A percentile compares a stretch with the other conserved stretches of the same genome.
These are phyloP conservation scores for Ophiocordyceps robertsii DNA, from an alignment of 2,329 filamentous ascomycete species.

Conservation along the genomic window DNA sequence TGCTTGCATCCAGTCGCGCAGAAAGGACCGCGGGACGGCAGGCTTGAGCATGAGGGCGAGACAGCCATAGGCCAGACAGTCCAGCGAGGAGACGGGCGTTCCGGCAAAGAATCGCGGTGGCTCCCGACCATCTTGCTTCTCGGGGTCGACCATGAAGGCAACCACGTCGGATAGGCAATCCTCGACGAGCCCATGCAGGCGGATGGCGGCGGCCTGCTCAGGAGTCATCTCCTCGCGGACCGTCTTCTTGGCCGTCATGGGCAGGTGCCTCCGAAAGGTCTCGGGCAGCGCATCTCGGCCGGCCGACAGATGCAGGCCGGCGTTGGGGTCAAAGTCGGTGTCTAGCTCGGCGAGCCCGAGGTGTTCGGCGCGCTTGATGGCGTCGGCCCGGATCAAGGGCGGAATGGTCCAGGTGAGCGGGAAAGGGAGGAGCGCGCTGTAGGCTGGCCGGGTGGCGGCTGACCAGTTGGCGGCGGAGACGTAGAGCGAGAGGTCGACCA, in stretches of 20 bases:
- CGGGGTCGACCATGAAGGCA: slow-evolving; percentile 27
- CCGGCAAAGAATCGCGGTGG: slow-evolving; percentile 17
- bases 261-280: slow-evolving; percentile 24
- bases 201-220: slow-evolving; percentile 60
- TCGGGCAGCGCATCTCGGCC: slow-evolving; percentile 25
- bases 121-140: slow-evolving; percentile 7
- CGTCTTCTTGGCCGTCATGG: slow-evolving; percentile 35
- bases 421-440: slow-evolving; percentile 68
- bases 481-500: slow-evolving; percentile 80
- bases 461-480: slow-evolving; percentile 83
- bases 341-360: slow-evolving; percentile 58
- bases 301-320: slow-evolving; percentile 20
- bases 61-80: slow-evolving; percentile 73
- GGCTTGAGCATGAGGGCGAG: slow-evolving; percentile 54
- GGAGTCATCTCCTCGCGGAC: slow-evolving; percentile 51
- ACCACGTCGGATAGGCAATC: slow-evolving; percentile 61
- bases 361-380: slow-evolving; percentile 55
- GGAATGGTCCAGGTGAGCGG: slow-evolving; percentile 82
- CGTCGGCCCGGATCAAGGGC: slow-evolving; percentile 54
- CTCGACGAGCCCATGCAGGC: slow-evolving; percentile 57
- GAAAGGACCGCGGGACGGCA: slow-evolving; percentile 27
- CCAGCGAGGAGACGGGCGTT: slow-evolving; percentile 30
- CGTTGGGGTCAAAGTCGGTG: slow-evolving; percentile 34
- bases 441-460: slow-evolving; percentile 62
- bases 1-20: slow-evolving; percentile 25